Conservation (phyloP, 2,329 filamentous ascomycete species). For the Diaporthe ampelina region DNA sequence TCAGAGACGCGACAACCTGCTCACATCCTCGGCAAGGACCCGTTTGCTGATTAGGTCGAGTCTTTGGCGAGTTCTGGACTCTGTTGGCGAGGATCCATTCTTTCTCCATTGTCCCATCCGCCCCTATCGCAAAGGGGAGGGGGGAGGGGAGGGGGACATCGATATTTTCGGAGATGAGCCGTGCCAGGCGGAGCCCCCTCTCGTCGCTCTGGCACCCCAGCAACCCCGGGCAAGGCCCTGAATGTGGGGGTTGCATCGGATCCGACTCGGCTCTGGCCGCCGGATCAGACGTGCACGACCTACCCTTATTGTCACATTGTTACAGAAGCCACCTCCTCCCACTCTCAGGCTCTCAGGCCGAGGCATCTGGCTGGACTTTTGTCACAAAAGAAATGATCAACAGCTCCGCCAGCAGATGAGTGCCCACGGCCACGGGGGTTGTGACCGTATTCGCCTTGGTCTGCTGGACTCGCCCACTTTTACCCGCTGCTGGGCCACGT, state of each 20-base stretch:
- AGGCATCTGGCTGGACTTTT: conserved; percentile 4
- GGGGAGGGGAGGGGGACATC: not conserved
- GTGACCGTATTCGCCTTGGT: conserved; percentile 1
- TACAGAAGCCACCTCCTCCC: not conserved
- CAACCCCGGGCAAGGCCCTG: not conserved
- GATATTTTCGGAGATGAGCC: conserved; percentile 33
- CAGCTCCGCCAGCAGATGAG: not conserved
- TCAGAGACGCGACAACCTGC: not conserved
- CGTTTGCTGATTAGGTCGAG: too few species aligned
- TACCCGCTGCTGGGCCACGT: conserved; percentile 1
- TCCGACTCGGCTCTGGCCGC: conserved; percentile 10
- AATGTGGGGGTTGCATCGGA: conserved; percentile 20
- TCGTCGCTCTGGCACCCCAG: not conserved
- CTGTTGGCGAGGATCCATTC: conserved; percentile 1
- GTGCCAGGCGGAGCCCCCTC: conserved; percentile 7
- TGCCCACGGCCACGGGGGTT: not conserved
- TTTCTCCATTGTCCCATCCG: not conserved
- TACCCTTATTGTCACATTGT: too few species aligned
- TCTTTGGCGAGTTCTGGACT: conserved; percentile 4
- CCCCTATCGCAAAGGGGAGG: conserved; percentile 9
- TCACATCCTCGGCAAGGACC: conserved; percentile 17
- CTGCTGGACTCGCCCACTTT: conserved; percentile 16
- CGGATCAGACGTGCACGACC: not conserved
- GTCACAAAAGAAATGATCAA: not conserved
- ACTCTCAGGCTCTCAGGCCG: not conserved